Conservation (phyloP, 306 rosid species). For the Abrus pulchellus region DNA sequence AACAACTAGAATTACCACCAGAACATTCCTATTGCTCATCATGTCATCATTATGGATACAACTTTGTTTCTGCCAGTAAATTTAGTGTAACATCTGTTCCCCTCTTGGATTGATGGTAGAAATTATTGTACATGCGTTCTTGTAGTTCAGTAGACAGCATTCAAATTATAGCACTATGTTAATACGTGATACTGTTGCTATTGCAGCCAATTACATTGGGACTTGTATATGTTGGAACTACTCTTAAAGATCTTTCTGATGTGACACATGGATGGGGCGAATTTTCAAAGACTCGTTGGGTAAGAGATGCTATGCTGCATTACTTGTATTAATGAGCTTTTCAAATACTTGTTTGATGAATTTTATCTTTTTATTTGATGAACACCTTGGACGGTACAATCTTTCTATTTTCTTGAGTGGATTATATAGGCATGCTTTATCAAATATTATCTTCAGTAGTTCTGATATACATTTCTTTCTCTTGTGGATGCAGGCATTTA, state of each 20-base stretch:
- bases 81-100: neutral
- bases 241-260: slow-evolving; percentile 95
- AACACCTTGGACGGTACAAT: slow-evolving; percentile 32
- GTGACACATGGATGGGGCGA: slow-evolving; percentile 96
- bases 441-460: neutral
- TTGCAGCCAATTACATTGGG: slow-evolving; percentile 93
- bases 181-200: slow-evolving; percentile 36
- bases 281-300: slow-evolving; percentile 90
- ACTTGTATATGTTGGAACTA: slow-evolving; percentile 91
- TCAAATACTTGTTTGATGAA: slow-evolving; percentile 17
- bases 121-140: neutral
- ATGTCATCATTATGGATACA: slow-evolving; percentile 5
- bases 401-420: slow-evolving; percentile 27
- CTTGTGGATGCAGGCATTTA: slow-evolving; percentile 78
- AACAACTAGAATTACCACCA: slow-evolving; percentile 27
- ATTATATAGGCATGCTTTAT: slow-evolving; percentile 3
- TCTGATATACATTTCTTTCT: slow-evolving; percentile 38
- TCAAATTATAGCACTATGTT: slow-evolving; percentile 32
- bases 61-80: neutral
- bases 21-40: neutral
- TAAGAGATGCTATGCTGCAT: slow-evolving; percentile 53
- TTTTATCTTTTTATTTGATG: slow-evolving; percentile 18
- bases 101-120: slow-evolving; percentile 3
- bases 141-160: slow-evolving; percentile 11
- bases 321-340: slow-evolving; percentile 27